Percentiles rank a stretch among this genome's conserved stretches.
These are phyloP conservation scores for Eimeria necatrix DNA, from an alignment of 169 alveolate genomes.

Conservation along the genomic window DNA sequence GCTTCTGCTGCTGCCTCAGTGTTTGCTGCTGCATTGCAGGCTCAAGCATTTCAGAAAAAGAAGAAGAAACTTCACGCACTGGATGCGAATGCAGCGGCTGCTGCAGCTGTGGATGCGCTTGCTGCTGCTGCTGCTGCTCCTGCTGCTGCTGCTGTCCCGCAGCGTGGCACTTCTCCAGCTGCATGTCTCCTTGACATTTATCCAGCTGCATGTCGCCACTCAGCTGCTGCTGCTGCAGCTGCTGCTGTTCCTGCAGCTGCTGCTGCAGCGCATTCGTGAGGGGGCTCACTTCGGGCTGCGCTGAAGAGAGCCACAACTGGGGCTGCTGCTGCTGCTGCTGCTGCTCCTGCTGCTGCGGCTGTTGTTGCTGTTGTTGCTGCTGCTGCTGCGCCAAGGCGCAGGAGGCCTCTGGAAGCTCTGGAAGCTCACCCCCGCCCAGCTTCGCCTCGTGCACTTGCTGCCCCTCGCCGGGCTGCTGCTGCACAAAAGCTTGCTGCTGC, in stretches of 20 bases:
- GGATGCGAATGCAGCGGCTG: background rate
- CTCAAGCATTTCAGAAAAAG: background rate
- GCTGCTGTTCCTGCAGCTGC: conserved; percentile 24
- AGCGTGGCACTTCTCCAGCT: background rate
- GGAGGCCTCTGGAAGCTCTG: background rate
- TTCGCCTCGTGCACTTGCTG: background rate
- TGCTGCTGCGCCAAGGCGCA: background rate
- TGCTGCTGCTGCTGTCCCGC: background rate
- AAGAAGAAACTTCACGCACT: no score
- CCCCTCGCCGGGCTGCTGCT: conserved; percentile 6
- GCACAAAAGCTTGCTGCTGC: background rate
- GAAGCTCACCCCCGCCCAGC: background rate
- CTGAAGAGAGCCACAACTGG: background rate
- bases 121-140: background rate
- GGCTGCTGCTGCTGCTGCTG: conserved; percentile 21
- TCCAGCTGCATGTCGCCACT: background rate
- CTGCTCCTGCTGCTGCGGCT: background rate
- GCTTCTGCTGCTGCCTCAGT: background rate
- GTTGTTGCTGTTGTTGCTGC: background rate
- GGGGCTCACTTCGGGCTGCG: background rate
- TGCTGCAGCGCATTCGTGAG: background rate
- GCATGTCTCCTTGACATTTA: background rate
- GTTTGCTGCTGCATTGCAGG: background rate
- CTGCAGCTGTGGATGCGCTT: conserved; percentile 20
- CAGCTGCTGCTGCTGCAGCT: background rate